Conservation (phyloP, 805 yeast genomes). For the Teunomyces tritomae region DNA sequence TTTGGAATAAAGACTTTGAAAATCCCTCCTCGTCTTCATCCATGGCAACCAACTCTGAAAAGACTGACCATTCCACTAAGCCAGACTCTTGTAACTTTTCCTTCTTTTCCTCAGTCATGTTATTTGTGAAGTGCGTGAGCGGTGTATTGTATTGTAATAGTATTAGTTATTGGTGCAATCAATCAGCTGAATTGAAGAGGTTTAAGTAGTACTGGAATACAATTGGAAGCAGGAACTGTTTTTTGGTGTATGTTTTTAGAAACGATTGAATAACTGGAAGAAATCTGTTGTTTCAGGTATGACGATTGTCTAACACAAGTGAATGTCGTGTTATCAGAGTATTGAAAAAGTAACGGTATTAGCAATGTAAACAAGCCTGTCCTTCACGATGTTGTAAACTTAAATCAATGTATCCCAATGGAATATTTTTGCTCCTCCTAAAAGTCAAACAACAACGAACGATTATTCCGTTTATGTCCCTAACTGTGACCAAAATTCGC, state of each 20-base stretch:
- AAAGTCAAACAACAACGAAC: background rate
- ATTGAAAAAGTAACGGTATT: background rate
- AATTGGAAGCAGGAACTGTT: background rate
- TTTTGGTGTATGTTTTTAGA: background rate
- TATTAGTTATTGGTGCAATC: background rate
- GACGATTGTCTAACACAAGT: background rate
- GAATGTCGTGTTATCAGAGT: background rate
- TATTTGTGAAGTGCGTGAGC: background rate
- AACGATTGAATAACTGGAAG: background rate
- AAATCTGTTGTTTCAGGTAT: background rate
- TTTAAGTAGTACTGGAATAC: background rate
- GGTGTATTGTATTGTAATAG: background rate
- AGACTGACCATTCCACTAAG: slow-evolving; percentile 82
- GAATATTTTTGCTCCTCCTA: background rate
- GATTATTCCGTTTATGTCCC: background rate
- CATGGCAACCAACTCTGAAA: slow-evolving; percentile 87
- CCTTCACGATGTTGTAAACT: background rate
- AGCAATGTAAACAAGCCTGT: background rate
- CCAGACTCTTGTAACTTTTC: slow-evolving; percentile 49
- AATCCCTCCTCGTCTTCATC: slow-evolving; percentile 96
- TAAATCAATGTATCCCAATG: background rate
- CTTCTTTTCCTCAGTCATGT: slow-evolving; percentile 13
- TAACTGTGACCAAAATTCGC: slow-evolving; percentile 1
- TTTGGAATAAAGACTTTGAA: slow-evolving; percentile 70
- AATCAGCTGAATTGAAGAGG: background rate